Base-by-base conservation (phyloP, 495 filamentous ascomycete genomes). In the Talaromyces wortmannii region DNA sequence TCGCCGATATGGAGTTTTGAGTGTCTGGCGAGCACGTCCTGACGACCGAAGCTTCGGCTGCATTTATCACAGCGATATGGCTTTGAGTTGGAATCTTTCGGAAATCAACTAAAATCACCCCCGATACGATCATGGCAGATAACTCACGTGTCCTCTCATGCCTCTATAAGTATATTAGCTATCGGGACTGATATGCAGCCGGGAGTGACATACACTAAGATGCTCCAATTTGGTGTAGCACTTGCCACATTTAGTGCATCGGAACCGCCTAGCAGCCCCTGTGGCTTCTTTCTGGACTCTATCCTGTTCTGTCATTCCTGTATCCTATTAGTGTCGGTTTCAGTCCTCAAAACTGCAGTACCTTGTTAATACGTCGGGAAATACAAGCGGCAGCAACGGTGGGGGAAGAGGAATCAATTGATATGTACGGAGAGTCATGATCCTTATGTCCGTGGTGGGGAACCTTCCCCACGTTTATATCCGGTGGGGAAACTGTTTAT, bases 191-290 rank as follows among this genome's bases (percentile, higher is more conserved):
- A 4, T 2, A 2, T 23, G 1, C 23, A 29, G n/a, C 11, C 23
- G 36, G 6, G 17, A 5, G 32, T 45, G 17, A 56, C 58, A 17
- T 51, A 61, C 55, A 11, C 36, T 63, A 6, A 63, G 50, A 43
- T 63, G 61, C 45, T 61, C 61, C 17, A 56, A 36, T 51, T 63
- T 63, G 5, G 61, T 57, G 42, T 63, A 63, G 45, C 16, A 15
- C 15, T 46, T 46, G 45, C 23, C 16, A 23, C 45, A 46, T 18
- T 6, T 18, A 6, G 45, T 15, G 13, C 45, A 17, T 15, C 45
- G 16, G 45, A 46, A 46, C 16, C 45, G 45, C 23, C 45, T 46
- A 23, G 23, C 23, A 23, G 23, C n/a, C n/a, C n/a, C n/a, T n/a
- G n/a, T n/a, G n/a, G n/a, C 23, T 23, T 23, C 23, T 23, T 23